Base-by-base conservation (phyloP, 495 filamentous ascomycete species). In the Penicillium simplicissimum region DNA sequence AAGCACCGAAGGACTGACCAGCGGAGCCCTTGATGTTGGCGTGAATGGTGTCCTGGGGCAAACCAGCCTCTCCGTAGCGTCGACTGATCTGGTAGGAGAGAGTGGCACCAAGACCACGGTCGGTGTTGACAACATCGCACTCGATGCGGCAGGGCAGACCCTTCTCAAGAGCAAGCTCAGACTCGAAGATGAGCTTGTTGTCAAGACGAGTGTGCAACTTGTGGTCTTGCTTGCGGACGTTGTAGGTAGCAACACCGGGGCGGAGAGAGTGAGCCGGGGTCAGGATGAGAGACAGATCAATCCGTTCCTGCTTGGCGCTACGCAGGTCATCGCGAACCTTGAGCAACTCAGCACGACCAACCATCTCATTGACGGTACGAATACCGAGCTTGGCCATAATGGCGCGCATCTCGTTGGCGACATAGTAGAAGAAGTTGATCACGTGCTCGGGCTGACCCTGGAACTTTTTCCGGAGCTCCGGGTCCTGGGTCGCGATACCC, bases 381-480 rank as follows among this genome's bases (percentile, higher is more conserved):
- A 97, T 90, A 57, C 95, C 95, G 65, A 98, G 84, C 74, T 90
- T 94, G 33, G 95, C 94, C 95, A 99, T 98, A 77, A 99, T 97
- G 17, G 95, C 93, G 63, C 95, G 89, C 60, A 99, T 87, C 81
- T 99, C 95, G 68, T 99, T 99, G 62, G 96, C 88, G 51, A 99
- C 84, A 68, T 99, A 99, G 79, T 97, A 99, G 81, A 99, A 99
- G 84, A 98, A 99, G 82, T 99, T 99, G 76, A 99, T 99, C 48
- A 97, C 95, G 71, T 99, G 92, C 76, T 99, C 95, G 8, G 95
- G 94, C 0, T 91, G 93, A 34, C 95, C 96, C 43, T 85, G 83
- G 77, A 99, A 98, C 80, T 97, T 99, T 81, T 92, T 91, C 21
- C 96, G 86, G 3, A 99, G 86, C 69, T 96, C 92, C 7, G 92